Base-by-base conservation (phyloP, 1,139 yeast genomes). In the Candida freyschussii region DNA sequence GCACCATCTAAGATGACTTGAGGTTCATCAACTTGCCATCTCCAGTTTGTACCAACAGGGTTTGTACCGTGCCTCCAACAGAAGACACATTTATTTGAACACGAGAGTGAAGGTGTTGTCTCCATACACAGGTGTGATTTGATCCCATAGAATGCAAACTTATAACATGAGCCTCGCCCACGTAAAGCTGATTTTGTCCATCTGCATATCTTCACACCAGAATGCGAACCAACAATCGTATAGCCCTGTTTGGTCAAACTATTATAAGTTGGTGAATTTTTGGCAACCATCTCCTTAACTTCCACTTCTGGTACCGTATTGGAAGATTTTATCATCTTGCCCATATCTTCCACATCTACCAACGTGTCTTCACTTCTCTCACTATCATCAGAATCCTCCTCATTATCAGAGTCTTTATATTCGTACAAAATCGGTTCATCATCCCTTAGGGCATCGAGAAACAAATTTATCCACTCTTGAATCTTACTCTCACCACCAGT, bases 51-150 rank as follows among this genome's bases (percentile, higher is more conserved):
- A 17, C 96, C 96, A 2, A 89, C 96, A 0, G 97, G 97, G 51
- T 87, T 89, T 4, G 96, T 87, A 30, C 96, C 96, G 55, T 89
- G 96, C 55, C 97, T 72, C 97, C 97, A 87, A 61, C 97, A 87
- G 55, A 87, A 87, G 3, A 87, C 96, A 68, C 97, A 87, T 57
- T 87, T 87, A 55, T 87, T 87, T 8, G 96, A 85, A 57, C 97
- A 87, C 6, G 96, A 91, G 39, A 87, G 65, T 2, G 95, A 81
- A 1, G 97, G 96, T 0, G 97, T 87, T 3, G 96, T 77, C 56
- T 87, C 97, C 96, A 87, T 87, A 62, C 97, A 89, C 41, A 89
- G 65, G 59, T 91, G 96, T 2, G 94, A 82, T 41, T 72, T 75
- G 48, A 87, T 87, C 17, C 96, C 96, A 56, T 89, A 87, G 52